Evolutionary conservation across 2,329 filamentous ascomycete genomes (phyloP).

Genomic region (Teratosphaeriaceae sp.): DNA sequence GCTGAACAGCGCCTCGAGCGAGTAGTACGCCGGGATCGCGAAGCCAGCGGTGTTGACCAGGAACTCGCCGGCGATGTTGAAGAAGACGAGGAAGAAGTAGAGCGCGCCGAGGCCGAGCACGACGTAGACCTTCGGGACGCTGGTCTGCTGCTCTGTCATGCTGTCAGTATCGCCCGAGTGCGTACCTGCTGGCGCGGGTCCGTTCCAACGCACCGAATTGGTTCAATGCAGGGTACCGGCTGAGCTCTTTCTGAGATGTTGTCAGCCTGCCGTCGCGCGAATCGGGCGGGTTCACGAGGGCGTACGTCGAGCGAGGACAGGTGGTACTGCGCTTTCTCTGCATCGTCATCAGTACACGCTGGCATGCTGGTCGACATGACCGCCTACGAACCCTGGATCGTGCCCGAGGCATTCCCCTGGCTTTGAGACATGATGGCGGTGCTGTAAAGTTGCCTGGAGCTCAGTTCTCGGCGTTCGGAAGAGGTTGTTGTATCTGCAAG

Average conservation of each 20-base stretch:
- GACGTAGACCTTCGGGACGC: constrained; percentile 78
- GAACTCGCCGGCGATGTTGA: constrained; percentile 85
- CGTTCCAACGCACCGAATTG: too few relatives aligned
- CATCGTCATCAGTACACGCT: not conserved
- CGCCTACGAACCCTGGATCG: constrained; percentile 1
- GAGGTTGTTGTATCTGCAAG: too few relatives aligned
- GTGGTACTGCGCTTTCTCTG: constrained; percentile 43
- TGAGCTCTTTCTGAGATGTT: constrained; percentile 51
- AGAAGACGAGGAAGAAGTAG: constrained; percentile 88
- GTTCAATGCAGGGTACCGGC: constrained; percentile 76
- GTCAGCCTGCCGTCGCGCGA: constrained; percentile 10
- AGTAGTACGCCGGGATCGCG: constrained; percentile 78
- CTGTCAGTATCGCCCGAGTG: too few relatives aligned
- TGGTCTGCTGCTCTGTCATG: constrained; percentile 78
- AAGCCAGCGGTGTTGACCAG: constrained; percentile 83
- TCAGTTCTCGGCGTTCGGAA: too few relatives aligned
- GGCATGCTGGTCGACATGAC: not conserved
- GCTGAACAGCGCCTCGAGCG: constrained; percentile 69
- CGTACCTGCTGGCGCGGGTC: too few relatives aligned
- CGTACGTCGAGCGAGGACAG: constrained; percentile 76
- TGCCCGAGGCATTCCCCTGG: constrained; percentile 1
- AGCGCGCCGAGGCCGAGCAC: constrained; percentile 68
- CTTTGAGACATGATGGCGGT: constrained; percentile 1
- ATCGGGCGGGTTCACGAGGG: not conserved
- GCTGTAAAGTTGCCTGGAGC: not conserved